These are phyloP conservation scores for Stephania yunnanensis DNA, from an alignment of 164 flowering plant species.

Conservation along the genomic window DNA sequence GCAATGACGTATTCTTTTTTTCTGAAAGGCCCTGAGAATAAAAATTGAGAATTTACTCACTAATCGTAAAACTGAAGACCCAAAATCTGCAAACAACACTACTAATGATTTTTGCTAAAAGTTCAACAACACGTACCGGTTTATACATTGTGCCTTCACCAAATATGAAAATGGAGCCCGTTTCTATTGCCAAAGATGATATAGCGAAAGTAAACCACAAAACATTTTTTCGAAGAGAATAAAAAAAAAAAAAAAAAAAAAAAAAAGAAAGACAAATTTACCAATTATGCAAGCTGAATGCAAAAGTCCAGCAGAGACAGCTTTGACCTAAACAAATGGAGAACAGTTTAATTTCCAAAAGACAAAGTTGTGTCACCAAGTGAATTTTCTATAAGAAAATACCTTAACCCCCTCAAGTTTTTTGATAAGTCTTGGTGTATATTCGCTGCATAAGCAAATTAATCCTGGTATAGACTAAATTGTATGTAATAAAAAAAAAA, in stretches of 20 bases:
- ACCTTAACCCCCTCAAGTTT: conserved; percentile 81
- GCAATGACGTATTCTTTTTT: conserved; percentile 35
- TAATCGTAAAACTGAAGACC: conserved; percentile 12
- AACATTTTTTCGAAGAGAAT: background rate
- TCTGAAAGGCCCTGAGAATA: conserved; percentile 46
- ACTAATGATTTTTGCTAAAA: background rate
- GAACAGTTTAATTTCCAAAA: background rate
- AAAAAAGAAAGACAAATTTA: conserved; percentile 20
- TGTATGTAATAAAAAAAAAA: background rate
- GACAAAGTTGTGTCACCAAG: conserved; percentile 4
- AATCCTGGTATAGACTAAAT: background rate
- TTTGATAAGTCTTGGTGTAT: conserved; percentile 82
- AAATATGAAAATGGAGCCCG: conserved; percentile 68
- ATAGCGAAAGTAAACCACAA: background rate
- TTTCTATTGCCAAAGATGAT: conserved; percentile 32
- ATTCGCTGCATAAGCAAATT: conserved; percentile 59
- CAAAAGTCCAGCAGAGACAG: conserved; percentile 78
- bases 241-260: background rate
- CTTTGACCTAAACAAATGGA: conserved; percentile 44
- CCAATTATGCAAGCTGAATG: conserved; percentile 88
- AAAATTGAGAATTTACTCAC: background rate
- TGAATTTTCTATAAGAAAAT: conserved; percentile 5
- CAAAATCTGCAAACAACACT: background rate
- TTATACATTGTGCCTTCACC: conserved; percentile 59
- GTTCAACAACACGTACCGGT: conserved; percentile 33